Evolutionary conservation across 179 eudicot species (phyloP).

Genomic region (Silene coronaria): DNA sequence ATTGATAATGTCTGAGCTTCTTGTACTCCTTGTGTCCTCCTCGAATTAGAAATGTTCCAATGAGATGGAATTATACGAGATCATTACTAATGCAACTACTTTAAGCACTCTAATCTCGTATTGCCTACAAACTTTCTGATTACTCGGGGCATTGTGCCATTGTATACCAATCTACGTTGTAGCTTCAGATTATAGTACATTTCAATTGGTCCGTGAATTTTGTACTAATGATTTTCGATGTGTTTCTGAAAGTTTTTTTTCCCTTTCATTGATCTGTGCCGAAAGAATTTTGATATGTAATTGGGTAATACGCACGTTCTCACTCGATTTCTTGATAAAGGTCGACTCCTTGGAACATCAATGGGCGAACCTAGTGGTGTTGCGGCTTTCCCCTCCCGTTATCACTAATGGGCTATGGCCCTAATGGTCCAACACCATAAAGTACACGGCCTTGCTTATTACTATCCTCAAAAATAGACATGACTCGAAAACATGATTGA

Average conservation of each 20-base stretch:
- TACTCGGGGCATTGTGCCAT: not conserved
- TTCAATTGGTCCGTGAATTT: not conserved
- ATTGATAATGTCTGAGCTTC: conserved; percentile 43
- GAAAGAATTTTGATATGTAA: no score
- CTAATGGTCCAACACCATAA: not conserved
- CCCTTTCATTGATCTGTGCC: not conserved
- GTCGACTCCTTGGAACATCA: no score
- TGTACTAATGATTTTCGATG: not conserved
- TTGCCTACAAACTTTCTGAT: not conserved
- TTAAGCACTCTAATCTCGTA: not conserved
- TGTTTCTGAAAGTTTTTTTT: not conserved
- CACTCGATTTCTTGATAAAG: no score
- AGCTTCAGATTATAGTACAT: not conserved
- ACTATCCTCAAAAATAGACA: no score
- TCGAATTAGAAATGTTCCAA: not conserved
- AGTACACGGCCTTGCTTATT: not conserved
- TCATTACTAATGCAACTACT: not conserved
- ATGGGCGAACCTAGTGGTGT: no score
- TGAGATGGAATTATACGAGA: conserved; percentile 6
- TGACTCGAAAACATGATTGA: no score
- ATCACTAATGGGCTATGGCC: no score
- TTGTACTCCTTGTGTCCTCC: not conserved
- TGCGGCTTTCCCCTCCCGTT: no score
- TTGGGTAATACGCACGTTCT: no score
- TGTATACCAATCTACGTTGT: not conserved